Percentiles rank a stretch among this genome's conserved stretches.
These are phyloP conservation scores for Marsdenia floribunda DNA, from an alignment of 257 asterid species.

Conservation along the genomic window DNA sequence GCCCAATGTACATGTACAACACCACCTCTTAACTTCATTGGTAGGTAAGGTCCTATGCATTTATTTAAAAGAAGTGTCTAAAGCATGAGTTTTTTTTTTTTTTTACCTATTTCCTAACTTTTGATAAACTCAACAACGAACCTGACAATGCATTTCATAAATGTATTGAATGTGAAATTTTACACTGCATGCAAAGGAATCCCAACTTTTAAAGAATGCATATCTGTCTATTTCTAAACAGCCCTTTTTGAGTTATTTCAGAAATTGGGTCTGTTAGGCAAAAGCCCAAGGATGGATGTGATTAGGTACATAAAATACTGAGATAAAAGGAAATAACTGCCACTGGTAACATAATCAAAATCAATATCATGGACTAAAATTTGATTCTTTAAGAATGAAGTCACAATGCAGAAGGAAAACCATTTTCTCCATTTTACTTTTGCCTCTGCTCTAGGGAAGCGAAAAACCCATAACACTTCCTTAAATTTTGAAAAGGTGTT, in stretches of 20 bases:
- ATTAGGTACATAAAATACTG: not conserved
- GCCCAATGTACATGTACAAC: not conserved
- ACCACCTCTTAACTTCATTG: not conserved
- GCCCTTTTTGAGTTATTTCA: not conserved
- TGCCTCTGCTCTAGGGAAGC: not conserved
- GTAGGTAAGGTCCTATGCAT: not conserved
- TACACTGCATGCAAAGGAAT: not conserved
- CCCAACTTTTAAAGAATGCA: not conserved
- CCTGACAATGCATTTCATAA: not conserved
- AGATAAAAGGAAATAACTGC: not conserved
- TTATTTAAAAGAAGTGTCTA: not conserved
- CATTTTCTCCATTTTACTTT: not conserved
- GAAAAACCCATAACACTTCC: too few species aligned
- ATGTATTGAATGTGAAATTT: too few species aligned
- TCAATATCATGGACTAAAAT: not conserved
- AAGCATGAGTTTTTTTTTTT: not conserved
- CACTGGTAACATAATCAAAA: not conserved
- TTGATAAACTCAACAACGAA: too few species aligned
- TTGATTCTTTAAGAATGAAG: not conserved
- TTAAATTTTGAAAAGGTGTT: not conserved
- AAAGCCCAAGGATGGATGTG: not conserved
- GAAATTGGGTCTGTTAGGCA: not conserved
- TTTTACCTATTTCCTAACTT: not conserved
- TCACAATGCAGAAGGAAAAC: not conserved
- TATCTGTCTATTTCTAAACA: not conserved